Conservation (phyloP, 2,329 filamentous ascomycete genomes). For the Microcyclosporella mali region DNA sequence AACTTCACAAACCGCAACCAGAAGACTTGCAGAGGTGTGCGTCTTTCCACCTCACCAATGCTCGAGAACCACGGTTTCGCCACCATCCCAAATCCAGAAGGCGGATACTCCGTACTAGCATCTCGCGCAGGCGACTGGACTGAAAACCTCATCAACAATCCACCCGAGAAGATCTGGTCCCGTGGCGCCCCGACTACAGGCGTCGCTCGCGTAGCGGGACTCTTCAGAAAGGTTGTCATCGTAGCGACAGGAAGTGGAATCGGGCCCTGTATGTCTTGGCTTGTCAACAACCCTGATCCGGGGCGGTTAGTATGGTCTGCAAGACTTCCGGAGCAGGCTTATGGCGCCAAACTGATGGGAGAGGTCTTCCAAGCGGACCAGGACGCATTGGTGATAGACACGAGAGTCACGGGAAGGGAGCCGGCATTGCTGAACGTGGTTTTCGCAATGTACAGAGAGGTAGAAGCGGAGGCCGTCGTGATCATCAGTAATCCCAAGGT, state of each 20-base stretch:
- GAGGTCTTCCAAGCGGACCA: constrained; percentile 54
- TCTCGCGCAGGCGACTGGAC: constrained; percentile 76
- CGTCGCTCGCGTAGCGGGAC: constrained; percentile 59
- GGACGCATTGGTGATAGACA: constrained; percentile 62
- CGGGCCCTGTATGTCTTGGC: constrained; percentile 59
- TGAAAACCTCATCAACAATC: constrained; percentile 53
- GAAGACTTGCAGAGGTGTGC: constrained; percentile 37
- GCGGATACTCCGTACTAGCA: constrained; percentile 62
- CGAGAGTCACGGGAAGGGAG: constrained; percentile 48
- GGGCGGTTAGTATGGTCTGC: constrained; percentile 66
- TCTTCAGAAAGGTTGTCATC: constrained; percentile 61
- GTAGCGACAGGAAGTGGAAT: constrained; percentile 70
- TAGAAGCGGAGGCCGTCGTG: constrained; percentile 60
- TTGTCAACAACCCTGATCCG: constrained; percentile 45
- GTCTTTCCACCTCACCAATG: constrained; percentile 22
- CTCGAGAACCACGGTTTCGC: constrained; percentile 72
- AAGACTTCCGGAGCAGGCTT: constrained; percentile 55
- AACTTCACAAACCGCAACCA: constrained; percentile 58
- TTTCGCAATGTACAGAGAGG: constrained; percentile 45
- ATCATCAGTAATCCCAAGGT: constrained; percentile 65
- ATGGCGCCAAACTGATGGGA: constrained; percentile 52
- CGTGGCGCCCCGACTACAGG: constrained; percentile 62
- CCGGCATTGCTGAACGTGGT: constrained; percentile 55
- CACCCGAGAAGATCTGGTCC: constrained; percentile 59
- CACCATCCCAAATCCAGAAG: constrained; percentile 52